phyloP scores from a whole-genome alignment of 495 filamentous ascomycete genomes.

The Pseudomonodictys pantanalensis region DNA sequence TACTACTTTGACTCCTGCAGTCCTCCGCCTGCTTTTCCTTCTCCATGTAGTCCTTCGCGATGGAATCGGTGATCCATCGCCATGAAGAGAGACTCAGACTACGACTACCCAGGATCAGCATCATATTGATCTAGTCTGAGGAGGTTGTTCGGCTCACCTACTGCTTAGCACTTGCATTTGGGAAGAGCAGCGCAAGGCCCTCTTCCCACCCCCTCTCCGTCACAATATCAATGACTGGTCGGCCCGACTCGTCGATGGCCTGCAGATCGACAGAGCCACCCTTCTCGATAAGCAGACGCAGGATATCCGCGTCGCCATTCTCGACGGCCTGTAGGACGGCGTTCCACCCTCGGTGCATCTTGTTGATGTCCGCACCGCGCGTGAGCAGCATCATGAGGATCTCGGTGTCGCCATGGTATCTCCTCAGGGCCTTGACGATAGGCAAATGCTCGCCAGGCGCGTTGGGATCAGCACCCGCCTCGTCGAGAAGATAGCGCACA shows the following conservation, averaged over 20 bases:
- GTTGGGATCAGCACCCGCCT: constrained; percentile 53
- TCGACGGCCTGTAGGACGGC: constrained; percentile 41
- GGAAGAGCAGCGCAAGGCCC: constrained; percentile 16
- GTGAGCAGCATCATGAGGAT: constrained; percentile 51
- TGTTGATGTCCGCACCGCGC: constrained; percentile 54
- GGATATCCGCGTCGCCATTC: constrained; percentile 38
- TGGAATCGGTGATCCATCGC: neutral
- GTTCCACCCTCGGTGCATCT: constrained; percentile 55
- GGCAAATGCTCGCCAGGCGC: constrained; percentile 55
- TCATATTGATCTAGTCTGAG: neutral
- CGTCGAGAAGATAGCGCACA: constrained; percentile 49
- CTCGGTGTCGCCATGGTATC: constrained; percentile 49
- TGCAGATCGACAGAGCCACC: constrained; percentile 45
- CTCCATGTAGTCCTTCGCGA: neutral
- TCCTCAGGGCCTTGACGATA: constrained; percentile 53
- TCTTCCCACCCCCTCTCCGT: constrained; percentile 29
- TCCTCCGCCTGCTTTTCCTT: too few relatives aligned
- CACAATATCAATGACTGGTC: constrained; percentile 43
- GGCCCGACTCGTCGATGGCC: constrained; percentile 43
- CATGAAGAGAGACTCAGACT: neutral
- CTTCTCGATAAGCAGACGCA: constrained; percentile 48
- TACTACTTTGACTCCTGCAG: neutral
- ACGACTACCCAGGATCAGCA: neutral
- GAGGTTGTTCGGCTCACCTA: neutral
- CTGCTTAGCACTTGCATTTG: constrained; percentile 16